Evolutionary conservation across 345 rosid species (phyloP).

Genomic region (Acer saccharum): DNA sequence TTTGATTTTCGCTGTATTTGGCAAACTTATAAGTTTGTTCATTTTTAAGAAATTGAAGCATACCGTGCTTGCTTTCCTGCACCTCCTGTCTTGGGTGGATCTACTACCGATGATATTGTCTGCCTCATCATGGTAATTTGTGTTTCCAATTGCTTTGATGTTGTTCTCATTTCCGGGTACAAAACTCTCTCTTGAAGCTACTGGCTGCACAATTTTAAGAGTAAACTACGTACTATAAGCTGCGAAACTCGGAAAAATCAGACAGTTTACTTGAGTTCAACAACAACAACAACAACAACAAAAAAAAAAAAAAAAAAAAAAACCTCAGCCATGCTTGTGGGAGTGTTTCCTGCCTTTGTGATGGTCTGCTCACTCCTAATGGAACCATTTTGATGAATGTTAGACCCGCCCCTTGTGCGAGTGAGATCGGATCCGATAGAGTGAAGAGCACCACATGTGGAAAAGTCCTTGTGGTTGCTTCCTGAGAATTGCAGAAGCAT

Average conservation of each 20-base stretch:
- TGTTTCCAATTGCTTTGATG: constrained; percentile 35
- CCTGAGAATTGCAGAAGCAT: constrained; percentile 32
- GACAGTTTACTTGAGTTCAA: not conserved
- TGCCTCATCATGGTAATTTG: constrained; percentile 39
- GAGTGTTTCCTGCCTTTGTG: constrained; percentile 68
- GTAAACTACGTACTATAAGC: constrained; percentile 8
- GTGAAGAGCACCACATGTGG: constrained; percentile 85
- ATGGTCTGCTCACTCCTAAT: constrained; percentile 60
- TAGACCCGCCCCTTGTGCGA: constrained; percentile 75
- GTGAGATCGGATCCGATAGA: constrained; percentile 95
- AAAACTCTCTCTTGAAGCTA: constrained; percentile 84
- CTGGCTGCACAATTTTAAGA: constrained; percentile 50
- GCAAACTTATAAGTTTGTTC: not conserved
- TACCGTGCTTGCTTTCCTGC: constrained; percentile 90
- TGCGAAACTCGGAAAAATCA: not conserved
- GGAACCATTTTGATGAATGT: constrained; percentile 51
- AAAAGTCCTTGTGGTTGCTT: constrained; percentile 48
- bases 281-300: too few relatives aligned
- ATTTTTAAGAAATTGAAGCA: not conserved
- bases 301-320: not conserved
- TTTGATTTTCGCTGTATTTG: not conserved
- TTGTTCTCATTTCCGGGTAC: constrained; percentile 46
- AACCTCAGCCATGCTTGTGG: constrained; percentile 77
- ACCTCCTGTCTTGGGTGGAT: constrained; percentile 63
- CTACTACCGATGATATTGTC: constrained; percentile 46